Conservation (phyloP, 1,284 basidiomycete species). For the Cryptococcus maquisensis region DNA sequence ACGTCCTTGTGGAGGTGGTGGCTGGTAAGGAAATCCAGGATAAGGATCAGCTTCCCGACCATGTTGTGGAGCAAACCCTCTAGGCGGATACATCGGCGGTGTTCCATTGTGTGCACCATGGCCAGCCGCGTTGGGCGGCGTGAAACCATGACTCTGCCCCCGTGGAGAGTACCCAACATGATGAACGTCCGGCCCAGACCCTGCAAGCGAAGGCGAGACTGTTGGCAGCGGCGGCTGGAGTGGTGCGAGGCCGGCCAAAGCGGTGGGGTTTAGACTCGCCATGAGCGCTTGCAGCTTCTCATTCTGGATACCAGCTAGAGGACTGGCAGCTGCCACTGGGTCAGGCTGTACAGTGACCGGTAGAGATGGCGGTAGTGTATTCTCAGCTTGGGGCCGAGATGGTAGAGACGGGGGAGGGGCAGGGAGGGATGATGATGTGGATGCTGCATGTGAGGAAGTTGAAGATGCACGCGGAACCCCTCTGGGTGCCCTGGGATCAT, state of each 20-base stretch:
- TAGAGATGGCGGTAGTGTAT: slow-evolving; percentile 25
- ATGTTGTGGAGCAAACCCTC: too few relatives aligned
- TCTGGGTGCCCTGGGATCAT: not conserved
- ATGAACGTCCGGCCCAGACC: too few relatives aligned
- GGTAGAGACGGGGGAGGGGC: slow-evolving; percentile 21
- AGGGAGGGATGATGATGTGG: slow-evolving; percentile 7
- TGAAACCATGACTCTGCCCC: too few relatives aligned
- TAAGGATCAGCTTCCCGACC: too few relatives aligned
- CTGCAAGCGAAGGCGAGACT: too few relatives aligned
- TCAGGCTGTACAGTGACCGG: not conserved
- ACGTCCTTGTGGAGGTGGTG: too few relatives aligned
- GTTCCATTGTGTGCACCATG: too few relatives aligned
- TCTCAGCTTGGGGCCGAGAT: slow-evolving; percentile 18
- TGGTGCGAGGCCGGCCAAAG: slow-evolving; percentile 5
- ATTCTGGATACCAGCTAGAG: slow-evolving; percentile 32
- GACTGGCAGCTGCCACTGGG: not conserved
- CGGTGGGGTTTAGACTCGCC: slow-evolving; percentile 34
- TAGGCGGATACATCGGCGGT: too few relatives aligned
- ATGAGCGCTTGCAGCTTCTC: slow-evolving; percentile 39
- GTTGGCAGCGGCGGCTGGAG: too few relatives aligned
- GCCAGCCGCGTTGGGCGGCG: too few relatives aligned
- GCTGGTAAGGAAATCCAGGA: too few relatives aligned
- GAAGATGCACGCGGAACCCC: not conserved
- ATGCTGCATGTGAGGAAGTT: not conserved
- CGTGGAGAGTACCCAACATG: too few relatives aligned